phyloP scores from a whole-genome alignment of 495 filamentous ascomycete species.

The Neurospora sp. region DNA sequence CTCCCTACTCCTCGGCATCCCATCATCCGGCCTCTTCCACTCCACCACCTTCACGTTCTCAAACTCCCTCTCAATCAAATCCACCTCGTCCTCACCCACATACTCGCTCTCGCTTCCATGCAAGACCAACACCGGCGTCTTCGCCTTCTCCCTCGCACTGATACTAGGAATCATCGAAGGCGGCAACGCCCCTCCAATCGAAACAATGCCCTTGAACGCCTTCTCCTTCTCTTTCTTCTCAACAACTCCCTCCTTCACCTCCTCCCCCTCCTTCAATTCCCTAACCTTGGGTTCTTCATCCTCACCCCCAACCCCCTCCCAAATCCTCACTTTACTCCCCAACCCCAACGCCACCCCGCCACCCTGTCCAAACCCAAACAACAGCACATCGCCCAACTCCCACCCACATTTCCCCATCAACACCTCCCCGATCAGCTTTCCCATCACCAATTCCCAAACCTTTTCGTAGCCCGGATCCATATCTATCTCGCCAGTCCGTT shows the following conservation, averaged over 20 bases:
- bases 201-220: constrained; percentile 54
- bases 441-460: constrained; percentile 38
- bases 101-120: constrained; percentile 52
- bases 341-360: constrained; percentile 64
- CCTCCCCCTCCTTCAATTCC: not conserved
- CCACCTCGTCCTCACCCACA: constrained; percentile 54
- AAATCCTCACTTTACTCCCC: constrained; percentile 28
- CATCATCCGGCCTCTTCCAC: constrained; percentile 66
- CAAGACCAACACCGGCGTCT: constrained; percentile 65
- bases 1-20: constrained; percentile 71
- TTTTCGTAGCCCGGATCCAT: constrained; percentile 67
- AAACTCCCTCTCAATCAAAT: constrained; percentile 56
- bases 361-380: constrained; percentile 85
- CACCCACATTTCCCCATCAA: constrained; percentile 65
- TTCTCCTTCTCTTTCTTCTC: not conserved
- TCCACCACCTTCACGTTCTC: constrained; percentile 59
- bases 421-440: constrained; percentile 47
- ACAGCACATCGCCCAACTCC: constrained; percentile 52
- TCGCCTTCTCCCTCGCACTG: constrained; percentile 39
- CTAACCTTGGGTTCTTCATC: constrained; percentile 7
- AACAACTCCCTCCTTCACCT: not conserved
- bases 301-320: constrained; percentile 17
- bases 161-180: constrained; percentile 34
- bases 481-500: constrained; percentile 54
- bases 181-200: constrained; percentile 66